phyloP scores from a whole-genome alignment of 73 alveolate genomes.

The Blepharisma japonicum region DNA sequence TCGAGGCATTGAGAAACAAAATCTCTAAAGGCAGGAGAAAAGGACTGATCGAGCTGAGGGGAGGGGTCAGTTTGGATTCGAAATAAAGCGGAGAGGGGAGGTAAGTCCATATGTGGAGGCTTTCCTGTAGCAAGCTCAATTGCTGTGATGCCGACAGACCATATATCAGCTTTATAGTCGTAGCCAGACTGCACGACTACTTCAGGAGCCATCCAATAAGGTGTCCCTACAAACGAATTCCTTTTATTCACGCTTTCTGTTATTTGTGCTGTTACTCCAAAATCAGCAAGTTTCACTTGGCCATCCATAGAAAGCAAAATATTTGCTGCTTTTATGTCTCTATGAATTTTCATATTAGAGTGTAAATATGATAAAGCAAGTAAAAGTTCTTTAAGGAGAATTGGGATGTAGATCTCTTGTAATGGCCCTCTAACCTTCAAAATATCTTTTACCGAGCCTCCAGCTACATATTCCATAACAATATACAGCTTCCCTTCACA shows the following conservation, averaged over 20 bases:
- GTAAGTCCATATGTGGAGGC: slow-evolving; percentile 50
- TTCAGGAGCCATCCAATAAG: slow-evolving; percentile 92
- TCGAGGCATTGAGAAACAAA: slow-evolving; percentile 45
- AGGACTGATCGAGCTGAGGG: slow-evolving; percentile 46
- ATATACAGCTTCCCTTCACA: background rate
- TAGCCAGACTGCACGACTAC: slow-evolving; percentile 58
- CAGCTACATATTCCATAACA: slow-evolving; percentile 23
- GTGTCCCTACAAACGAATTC: slow-evolving; percentile 53
- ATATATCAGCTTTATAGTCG: slow-evolving; percentile 73
- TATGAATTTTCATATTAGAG: slow-evolving; percentile 54
- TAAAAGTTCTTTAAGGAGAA: no score
- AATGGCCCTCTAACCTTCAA: background rate
- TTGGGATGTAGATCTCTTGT: background rate
- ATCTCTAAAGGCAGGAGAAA: slow-evolving; percentile 39
- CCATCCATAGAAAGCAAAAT: slow-evolving; percentile 76
- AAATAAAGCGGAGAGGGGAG: slow-evolving; percentile 45
- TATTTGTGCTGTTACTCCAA: slow-evolving; percentile 79
- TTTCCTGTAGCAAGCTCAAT: slow-evolving; percentile 63
- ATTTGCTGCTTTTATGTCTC: slow-evolving; percentile 89
- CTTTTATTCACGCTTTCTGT: slow-evolving; percentile 58
- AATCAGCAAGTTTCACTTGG: slow-evolving; percentile 74
- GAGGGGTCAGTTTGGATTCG: slow-evolving; percentile 39
- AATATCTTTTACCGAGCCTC: slow-evolving; percentile 16
- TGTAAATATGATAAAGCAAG: slow-evolving; percentile 37
- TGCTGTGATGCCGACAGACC: slow-evolving; percentile 78